Conservation (phyloP, 139 green algal species). For the Chlamydomonas sp. region DNA sequence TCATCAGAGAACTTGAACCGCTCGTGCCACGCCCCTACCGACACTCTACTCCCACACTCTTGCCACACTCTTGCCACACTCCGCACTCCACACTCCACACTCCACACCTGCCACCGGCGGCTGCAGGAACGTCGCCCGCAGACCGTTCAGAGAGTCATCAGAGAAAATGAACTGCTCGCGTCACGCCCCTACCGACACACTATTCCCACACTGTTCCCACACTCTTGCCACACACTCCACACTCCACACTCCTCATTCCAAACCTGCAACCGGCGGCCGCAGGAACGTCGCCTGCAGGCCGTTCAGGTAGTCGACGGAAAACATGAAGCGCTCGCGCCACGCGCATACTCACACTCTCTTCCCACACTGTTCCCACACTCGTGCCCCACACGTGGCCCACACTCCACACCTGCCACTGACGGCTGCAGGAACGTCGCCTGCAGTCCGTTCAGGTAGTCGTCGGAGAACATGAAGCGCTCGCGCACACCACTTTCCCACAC, state of each 20-base stretch:
- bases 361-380: background rate
- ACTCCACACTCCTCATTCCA: background rate
- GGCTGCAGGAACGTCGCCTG: slow-evolving; percentile 43
- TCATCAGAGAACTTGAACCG: too few relatives aligned
- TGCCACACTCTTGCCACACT: background rate
- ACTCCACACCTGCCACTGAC: background rate
- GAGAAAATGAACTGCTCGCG: slow-evolving; percentile 71
- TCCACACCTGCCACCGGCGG: background rate
- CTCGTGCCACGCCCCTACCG: background rate
- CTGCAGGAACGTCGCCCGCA: slow-evolving; percentile 31
- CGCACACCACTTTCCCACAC: slow-evolving; percentile 23
- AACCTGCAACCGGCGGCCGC: background rate
- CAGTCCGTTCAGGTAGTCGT: slow-evolving; percentile 83
- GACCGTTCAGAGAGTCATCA: slow-evolving; percentile 71
- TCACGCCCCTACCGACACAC: background rate
- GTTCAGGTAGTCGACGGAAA: slow-evolving; percentile 78
- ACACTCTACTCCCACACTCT: slow-evolving; percentile 13
- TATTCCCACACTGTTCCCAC: background rate
- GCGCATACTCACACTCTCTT: background rate
- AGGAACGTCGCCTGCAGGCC: slow-evolving; percentile 26
- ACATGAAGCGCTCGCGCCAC: slow-evolving; percentile 62
- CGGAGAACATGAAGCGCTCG: slow-evolving; percentile 76
- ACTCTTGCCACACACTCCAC: background rate
- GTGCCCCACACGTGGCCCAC: background rate
- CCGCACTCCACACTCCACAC: too few relatives aligned